Percentiles rank a stretch among this genome's conserved stretches.
Evolutionary conservation across 2,329 filamentous ascomycete species (phyloP).

Genomic region (Leptographium wingfieldii): DNA sequence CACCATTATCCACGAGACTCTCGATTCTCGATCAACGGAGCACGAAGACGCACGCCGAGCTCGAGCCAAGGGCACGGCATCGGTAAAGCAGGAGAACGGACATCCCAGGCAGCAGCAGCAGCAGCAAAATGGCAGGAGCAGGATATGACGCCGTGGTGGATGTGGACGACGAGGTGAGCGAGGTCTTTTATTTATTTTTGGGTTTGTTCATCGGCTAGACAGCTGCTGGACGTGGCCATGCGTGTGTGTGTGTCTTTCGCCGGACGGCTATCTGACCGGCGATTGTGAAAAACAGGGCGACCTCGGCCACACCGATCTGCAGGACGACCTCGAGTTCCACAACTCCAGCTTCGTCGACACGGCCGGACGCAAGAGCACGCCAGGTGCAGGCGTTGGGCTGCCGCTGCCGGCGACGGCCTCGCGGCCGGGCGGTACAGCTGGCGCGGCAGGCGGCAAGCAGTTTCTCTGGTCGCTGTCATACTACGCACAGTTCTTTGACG

Average conservation of each 20-base stretch:
- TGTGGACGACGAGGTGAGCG: slow-evolving; percentile 76
- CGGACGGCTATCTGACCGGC: slow-evolving; percentile 9
- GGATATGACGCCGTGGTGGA: slow-evolving; percentile 98
- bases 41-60: background rate
- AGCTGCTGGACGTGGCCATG: background rate
- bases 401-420: slow-evolving; percentile 44
- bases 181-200: background rate
- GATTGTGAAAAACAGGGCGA: slow-evolving; percentile 56
- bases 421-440: slow-evolving; percentile 23
- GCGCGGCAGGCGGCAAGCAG: slow-evolving; percentile 48
- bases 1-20: background rate
- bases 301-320: slow-evolving; percentile 92
- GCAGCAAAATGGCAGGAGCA: slow-evolving; percentile 54
- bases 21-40: background rate
- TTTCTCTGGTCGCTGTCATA: slow-evolving; percentile 87
- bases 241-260: background rate
- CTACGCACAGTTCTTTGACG: slow-evolving; percentile 97
- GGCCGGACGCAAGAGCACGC: slow-evolving; percentile 34
- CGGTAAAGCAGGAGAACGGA: background rate
- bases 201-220: background rate
- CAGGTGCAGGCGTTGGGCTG: slow-evolving; percentile 32
- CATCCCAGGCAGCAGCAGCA: background rate
- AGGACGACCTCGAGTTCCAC: slow-evolving; percentile 99
- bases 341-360: slow-evolving; percentile 68
- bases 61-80: background rate